Evolutionary conservation across 305 asterid species (phyloP).

Genomic region (Solanum hybrid): DNA sequence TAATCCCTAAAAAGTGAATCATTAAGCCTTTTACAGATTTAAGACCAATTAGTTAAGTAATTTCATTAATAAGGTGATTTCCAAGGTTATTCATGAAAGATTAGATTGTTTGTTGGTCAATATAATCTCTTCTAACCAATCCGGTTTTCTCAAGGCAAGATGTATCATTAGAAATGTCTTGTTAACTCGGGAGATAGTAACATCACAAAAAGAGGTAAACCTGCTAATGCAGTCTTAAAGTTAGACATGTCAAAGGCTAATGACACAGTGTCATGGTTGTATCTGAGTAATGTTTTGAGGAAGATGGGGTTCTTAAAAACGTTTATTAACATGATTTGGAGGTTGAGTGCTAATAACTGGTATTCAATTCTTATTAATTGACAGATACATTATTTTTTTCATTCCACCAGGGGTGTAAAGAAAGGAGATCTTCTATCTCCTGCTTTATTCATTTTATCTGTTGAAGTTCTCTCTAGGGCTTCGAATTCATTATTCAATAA

Average conservation of each 20-base stretch:
- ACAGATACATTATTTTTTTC: too few species aligned
- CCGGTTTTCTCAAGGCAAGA: background rate
- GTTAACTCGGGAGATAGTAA: background rate
- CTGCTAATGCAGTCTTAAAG: background rate
- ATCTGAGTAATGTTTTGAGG: too few species aligned
- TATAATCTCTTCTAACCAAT: background rate
- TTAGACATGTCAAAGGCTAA: too few species aligned
- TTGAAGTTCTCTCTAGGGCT: background rate
- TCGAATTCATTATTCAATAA: background rate
- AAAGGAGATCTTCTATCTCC: background rate
- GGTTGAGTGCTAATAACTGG: too few species aligned
- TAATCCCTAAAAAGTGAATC: background rate
- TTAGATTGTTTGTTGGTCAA: background rate
- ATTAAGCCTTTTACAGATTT: background rate
- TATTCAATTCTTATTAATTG: too few species aligned
- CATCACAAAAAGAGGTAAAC: background rate
- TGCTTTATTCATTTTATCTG: background rate
- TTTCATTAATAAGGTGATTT: background rate
- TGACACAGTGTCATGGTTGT: too few species aligned
- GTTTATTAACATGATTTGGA: too few species aligned
- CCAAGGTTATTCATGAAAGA: background rate
- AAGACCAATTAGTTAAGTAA: background rate
- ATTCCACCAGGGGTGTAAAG: too few species aligned
- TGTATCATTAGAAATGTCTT: background rate
- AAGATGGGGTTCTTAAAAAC: too few species aligned